These are phyloP conservation scores for Aspergillus brasiliensis DNA, from an alignment of 2,329 filamentous ascomycete species.

Conservation along the genomic window DNA sequence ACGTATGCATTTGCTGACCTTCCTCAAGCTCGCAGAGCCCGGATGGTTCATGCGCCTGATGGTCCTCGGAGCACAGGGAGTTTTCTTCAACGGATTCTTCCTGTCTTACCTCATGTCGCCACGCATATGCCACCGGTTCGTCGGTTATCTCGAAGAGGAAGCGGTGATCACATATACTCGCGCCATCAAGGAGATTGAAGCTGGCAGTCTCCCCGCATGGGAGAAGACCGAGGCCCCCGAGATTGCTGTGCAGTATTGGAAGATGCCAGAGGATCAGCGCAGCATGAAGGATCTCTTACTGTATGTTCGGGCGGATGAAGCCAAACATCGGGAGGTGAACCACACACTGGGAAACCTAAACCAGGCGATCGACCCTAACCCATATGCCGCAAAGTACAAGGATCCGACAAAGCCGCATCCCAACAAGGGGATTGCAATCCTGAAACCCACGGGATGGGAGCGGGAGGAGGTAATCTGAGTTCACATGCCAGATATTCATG, in stretches of 20 bases:
- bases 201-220: conserved; percentile 83
- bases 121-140: conserved; percentile 88
- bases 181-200: conserved; percentile 82
- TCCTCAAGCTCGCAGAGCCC: conserved; percentile 86
- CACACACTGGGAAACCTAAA: conserved; percentile 90
- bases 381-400: conserved; percentile 83
- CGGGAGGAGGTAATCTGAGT: conserved; percentile 72
- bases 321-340: conserved; percentile 90
- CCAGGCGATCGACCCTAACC: conserved; percentile 85
- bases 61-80: conserved; percentile 88
- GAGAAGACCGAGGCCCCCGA: conserved; percentile 76
- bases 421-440: conserved; percentile 65
- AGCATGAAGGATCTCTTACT: conserved; percentile 85
- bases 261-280: conserved; percentile 80
- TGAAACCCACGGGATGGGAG: conserved; percentile 76
- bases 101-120: conserved; percentile 83
- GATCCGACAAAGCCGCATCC: conserved; percentile 68
- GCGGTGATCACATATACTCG: conserved; percentile 94
- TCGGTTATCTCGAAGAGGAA: conserved; percentile 96
- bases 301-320: conserved; percentile 89
- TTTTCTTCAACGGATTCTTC: conserved; percentile 96
- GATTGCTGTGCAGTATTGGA: conserved; percentile 89
- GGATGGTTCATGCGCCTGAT: conserved; percentile 89
- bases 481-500: neutral
- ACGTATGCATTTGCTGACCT: conserved; percentile 88